phyloP scores from a whole-genome alignment of 2,329 filamentous ascomycete genomes.

The Aspergillus glaucus region DNA sequence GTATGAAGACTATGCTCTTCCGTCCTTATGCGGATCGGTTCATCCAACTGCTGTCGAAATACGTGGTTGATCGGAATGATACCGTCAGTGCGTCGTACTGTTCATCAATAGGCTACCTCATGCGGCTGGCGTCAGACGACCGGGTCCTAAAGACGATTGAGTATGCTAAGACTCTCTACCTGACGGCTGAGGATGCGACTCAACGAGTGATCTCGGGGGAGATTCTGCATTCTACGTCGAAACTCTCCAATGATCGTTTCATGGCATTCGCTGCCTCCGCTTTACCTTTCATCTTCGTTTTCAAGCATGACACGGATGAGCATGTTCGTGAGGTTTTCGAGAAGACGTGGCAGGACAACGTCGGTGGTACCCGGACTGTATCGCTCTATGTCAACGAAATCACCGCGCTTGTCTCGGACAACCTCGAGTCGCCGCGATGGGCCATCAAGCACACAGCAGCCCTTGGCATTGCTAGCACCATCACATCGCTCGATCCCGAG shows the following conservation, averaged over 20 bases:
- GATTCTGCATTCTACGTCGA: conserved; percentile 74
- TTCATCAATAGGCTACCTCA: conserved; percentile 75
- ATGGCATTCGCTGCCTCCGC: conserved; percentile 66
- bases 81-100: conserved; percentile 89
- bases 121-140: conserved; percentile 57
- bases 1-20: conserved; percentile 70
- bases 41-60: conserved; percentile 69
- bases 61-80: conserved; percentile 85
- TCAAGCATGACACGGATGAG: conserved; percentile 75
- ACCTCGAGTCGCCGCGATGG: conserved; percentile 79
- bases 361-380: conserved; percentile 75
- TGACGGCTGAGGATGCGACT: conserved; percentile 70
- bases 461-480: conserved; percentile 68
- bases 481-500: conserved; percentile 56
- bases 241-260: conserved; percentile 84
- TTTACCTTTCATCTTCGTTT: conserved; percentile 82
- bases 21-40: conserved; percentile 69
- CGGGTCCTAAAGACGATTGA: conserved; percentile 50
- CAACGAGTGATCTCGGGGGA: conserved; percentile 72
- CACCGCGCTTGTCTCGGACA: conserved; percentile 56
- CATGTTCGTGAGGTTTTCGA: conserved; percentile 73
- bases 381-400: conserved; percentile 82
- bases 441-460: conserved; percentile 83
- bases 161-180: conserved; percentile 65
- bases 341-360: conserved; percentile 85